These are phyloP conservation scores for Mucor velutinosus DNA, from an alignment of 371 early-diverging fungal species.

Conservation along the genomic window DNA sequence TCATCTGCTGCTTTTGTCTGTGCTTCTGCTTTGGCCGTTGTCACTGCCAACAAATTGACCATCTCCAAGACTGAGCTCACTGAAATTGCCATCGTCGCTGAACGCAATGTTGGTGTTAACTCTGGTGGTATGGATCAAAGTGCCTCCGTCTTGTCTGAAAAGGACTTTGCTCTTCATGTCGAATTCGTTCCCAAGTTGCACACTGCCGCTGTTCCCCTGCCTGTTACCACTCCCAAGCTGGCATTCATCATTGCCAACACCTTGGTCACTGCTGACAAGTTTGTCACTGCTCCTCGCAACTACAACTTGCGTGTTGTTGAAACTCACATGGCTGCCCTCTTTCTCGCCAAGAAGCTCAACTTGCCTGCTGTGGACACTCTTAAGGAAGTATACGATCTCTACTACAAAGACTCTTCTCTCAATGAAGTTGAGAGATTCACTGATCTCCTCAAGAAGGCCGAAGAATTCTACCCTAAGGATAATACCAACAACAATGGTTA, in stretches of 20 bases:
- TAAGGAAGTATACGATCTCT: constrained; percentile 70
- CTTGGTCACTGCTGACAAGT: constrained; percentile 86
- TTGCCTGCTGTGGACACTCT: constrained; percentile 48
- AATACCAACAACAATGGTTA: constrained; percentile 55
- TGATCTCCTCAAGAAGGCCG: constrained; percentile 25
- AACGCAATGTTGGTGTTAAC: constrained; percentile 84
- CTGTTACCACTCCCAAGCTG: constrained; percentile 52
- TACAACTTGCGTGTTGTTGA: constrained; percentile 97
- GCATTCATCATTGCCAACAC: constrained; percentile 93
- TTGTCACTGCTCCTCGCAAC: constrained; percentile 83
- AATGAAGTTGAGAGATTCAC: constrained; percentile 46
- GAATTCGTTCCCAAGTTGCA: constrained; percentile 82
- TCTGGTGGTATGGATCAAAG: constrained; percentile 94
- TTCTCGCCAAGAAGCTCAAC: constrained; percentile 62
- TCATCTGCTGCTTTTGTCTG: constrained; percentile 87
- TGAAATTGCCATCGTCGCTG: constrained; percentile 78
- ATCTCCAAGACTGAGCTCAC: constrained; percentile 70
- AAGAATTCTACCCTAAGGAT: constrained; percentile 27
- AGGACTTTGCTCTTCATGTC: constrained; percentile 77
- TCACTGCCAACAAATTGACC: constrained; percentile 50
- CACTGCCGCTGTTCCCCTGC: constrained; percentile 67
- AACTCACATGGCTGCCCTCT: constrained; percentile 79
- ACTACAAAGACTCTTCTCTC: constrained; percentile 41
- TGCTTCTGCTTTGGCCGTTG: constrained; percentile 73
- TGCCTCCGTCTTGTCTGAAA: constrained; percentile 79